Conservation (phyloP, 768 basidiomycete genomes). For the Melanogaster broomeanus region DNA sequence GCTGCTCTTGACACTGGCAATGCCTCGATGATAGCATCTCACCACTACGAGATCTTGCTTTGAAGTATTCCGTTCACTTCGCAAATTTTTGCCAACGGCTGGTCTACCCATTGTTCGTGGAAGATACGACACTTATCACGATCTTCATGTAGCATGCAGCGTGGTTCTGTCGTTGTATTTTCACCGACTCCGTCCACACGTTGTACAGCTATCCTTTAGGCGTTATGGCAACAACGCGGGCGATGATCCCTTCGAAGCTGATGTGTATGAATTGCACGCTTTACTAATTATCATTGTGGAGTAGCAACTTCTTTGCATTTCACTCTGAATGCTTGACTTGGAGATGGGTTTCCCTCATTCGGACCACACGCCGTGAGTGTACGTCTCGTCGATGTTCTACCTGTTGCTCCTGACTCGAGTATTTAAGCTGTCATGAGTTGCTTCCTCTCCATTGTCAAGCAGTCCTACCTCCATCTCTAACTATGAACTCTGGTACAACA, state of each 20-base stretch:
- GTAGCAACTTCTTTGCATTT: slow-evolving; percentile 1
- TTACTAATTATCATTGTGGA: background rate
- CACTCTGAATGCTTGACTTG: slow-evolving; percentile 2
- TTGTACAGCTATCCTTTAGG: no score
- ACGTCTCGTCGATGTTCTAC: slow-evolving; percentile 2
- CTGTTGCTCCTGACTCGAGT: slow-evolving; percentile 9
- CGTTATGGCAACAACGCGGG: background rate
- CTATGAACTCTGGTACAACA: slow-evolving; percentile 18
- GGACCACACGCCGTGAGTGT: slow-evolving; percentile 5
- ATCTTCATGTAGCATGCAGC: slow-evolving; percentile 25
- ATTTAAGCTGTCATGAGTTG: slow-evolving; percentile 15
- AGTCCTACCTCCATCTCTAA: slow-evolving; percentile 1
- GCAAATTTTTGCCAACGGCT: background rate
- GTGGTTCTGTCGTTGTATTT: slow-evolving; percentile 16
- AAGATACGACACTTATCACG: no score
- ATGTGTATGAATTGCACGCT: no score
- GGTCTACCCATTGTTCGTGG: no score
- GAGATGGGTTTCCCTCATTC: slow-evolving; percentile 13
- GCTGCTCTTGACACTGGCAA: background rate
- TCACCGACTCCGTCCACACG: background rate
- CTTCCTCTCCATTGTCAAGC: slow-evolving; percentile 1
- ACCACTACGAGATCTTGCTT: no score
- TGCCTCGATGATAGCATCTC: background rate
- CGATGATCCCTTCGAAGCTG: no score
- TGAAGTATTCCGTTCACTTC: slow-evolving; percentile 6